Evolutionary conservation across 805 yeast species (phyloP), one percentile per base, ranked within the genome.

Genomic region (Citeromyces matritensis): DNA sequence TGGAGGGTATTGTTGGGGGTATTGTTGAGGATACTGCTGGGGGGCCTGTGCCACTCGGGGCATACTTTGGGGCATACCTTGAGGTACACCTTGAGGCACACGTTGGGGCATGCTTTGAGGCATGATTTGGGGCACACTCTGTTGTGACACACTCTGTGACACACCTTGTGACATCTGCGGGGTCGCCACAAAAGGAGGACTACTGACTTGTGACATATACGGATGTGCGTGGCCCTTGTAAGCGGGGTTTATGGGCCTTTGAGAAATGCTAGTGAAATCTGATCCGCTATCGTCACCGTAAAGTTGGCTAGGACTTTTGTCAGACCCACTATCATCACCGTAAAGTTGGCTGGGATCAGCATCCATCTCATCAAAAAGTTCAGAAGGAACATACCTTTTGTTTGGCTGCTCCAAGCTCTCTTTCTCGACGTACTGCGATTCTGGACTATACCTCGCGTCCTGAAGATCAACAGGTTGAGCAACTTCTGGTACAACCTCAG

Each of bases 181-280:
- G 9, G 29, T 11, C 10, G 29, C 21, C 21, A 17, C 21, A 17
- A 17, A 7, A 7, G 21, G 21, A 17, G 6, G 5, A 17, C 6
- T 5, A 5, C 21, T 7, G 6, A 17, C 21, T 17, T 17, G 21
- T 17, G 21, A 17, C 21, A 17, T 7, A 17, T 17, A 17, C 7
- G 21, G 21, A 7, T 17, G 21, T 7, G 21, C 21, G 5, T 17
- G 21, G 6, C 21, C 21, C 21, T 7, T 17, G 7, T 17, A 17
- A 17, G 21, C 21, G 11, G 79, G 81, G 43, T 79, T 79, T 10
- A 72, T 63, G 17, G 75, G 85, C 47, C 88, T 60, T 51, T 79
- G 88, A 6, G 86, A 76, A 2, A 80, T 81, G 32, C 84, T 73
- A 2, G 91, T 79, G 50, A 80, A 76, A 43, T 75, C 77, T 1